These are phyloP conservation scores for Trypanosoma conorhini DNA, from an alignment of 208 protist species.

Conservation along the genomic window DNA sequence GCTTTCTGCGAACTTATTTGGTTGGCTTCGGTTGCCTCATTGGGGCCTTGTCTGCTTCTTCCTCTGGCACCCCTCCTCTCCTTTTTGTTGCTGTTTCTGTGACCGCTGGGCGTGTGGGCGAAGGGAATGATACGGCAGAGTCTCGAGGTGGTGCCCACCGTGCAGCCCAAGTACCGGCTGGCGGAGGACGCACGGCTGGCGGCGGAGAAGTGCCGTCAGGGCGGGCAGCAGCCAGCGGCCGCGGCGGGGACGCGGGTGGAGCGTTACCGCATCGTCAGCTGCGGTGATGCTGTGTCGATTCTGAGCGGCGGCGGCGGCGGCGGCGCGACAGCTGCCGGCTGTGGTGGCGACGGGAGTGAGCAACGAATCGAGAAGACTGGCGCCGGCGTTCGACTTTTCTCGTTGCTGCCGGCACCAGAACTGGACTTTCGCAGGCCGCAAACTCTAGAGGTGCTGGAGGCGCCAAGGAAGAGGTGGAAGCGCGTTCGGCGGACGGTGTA, in stretches of 20 bases:
- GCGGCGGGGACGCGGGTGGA: conserved; percentile 3
- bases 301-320: background rate
- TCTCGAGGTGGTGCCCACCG: conserved; percentile 27
- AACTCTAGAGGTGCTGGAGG: conserved; percentile 22
- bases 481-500: conserved; percentile 19
- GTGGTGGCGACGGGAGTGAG: background rate
- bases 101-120: background rate
- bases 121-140: conserved; percentile 26
- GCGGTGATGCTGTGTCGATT: background rate
- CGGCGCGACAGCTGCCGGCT: background rate
- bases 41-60: too few relatives aligned
- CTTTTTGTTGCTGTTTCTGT: background rate
- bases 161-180: conserved; percentile 25
- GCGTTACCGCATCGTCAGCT: conserved; percentile 12
- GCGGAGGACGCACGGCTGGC: conserved; percentile 29
- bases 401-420: conserved; percentile 15
- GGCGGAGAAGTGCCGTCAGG: conserved; percentile 9
- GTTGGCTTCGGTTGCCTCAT: too few relatives aligned
- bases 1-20: too few relatives aligned
- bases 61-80: background rate
- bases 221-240: background rate
- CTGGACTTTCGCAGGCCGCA: conserved; percentile 1
- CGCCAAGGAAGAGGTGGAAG: conserved; percentile 26
- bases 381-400: conserved; percentile 19
- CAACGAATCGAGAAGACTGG: background rate